Evolutionary conservation across 805 yeast genomes (phyloP).

Genomic region (Isabelozyma pseudorhagii): DNA sequence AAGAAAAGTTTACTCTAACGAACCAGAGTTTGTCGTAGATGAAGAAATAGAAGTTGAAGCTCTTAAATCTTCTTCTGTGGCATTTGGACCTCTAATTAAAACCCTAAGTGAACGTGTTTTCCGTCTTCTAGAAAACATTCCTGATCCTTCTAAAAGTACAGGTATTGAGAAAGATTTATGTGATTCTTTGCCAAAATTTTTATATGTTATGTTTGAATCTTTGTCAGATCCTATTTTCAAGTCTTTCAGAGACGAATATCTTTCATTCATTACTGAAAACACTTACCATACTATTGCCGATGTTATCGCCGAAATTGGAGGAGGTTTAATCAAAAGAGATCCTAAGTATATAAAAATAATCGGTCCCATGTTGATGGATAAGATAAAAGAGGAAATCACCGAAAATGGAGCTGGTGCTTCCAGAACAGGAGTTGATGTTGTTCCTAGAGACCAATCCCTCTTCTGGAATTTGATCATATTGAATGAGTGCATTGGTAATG

Average conservation of each 20-base stretch:
- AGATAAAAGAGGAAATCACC: constrained; percentile 61
- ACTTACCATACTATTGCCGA: constrained; percentile 61
- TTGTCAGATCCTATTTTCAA: constrained; percentile 55
- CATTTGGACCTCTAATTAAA: constrained; percentile 59
- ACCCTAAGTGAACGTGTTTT: constrained; percentile 58
- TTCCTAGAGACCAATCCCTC: constrained; percentile 75
- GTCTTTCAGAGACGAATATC: constrained; percentile 43
- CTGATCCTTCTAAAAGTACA: constrained; percentile 51
- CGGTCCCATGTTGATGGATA: constrained; percentile 43
- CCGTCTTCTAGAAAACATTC: constrained; percentile 63
- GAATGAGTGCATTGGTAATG: constrained; percentile 67
- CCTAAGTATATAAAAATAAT: constrained; percentile 45
- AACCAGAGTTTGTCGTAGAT: constrained; percentile 34
- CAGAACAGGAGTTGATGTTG: constrained; percentile 61
- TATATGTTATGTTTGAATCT: constrained; percentile 49
- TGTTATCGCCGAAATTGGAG: constrained; percentile 68
- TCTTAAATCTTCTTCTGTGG: constrained; percentile 67
- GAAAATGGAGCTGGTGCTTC: constrained; percentile 80
- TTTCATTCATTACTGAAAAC: constrained; percentile 58
- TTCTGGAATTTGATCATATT: constrained; percentile 69
- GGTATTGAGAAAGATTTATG: constrained; percentile 50
- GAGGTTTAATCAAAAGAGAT: constrained; percentile 65
- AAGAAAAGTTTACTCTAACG: constrained; percentile 26
- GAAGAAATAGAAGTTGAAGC: constrained; percentile 51
- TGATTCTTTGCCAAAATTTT: constrained; percentile 32